Base-by-base conservation (phyloP, 257 asterid species). In the Paraleonurus japonicus region DNA sequence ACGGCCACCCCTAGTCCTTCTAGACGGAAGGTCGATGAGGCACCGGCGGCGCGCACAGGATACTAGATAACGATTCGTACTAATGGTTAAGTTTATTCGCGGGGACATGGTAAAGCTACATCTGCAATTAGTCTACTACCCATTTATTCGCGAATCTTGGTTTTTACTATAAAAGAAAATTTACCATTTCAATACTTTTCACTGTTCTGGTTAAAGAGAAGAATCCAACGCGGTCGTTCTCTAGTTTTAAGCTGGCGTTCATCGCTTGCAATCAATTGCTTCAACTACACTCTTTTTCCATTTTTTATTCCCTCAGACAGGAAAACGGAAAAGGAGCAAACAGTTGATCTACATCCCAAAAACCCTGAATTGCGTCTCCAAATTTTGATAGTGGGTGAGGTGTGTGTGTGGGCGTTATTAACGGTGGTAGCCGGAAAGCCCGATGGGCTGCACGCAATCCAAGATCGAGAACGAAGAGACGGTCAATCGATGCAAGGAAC, bases 381-480 rank as follows among this genome's bases (percentile, higher is more conserved):
- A 28, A 22, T 64, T 45, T 26, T 32, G 32, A 63, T 37, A 17
- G 15, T 32, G 13, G 12, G 30, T 11, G 19, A 50, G 57, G 20
- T 7, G 23, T 71, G 70, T 33, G 79, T 65, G 1, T 45, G 13
- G 32, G 68, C 7, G 47, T 16, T 19, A 65, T 50, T 26, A 11
- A 3, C 61, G 47, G 67, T 13, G 54, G 65, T 51, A 9, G 53
- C 72, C 54, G 8, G 65, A 33, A 30, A 33, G 30, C 33, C 35
- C 75, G 60, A 94, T 94, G 99, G 98, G 99, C 41, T 92, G 98
- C 82, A 59, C 83, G 41, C 96, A 95, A 70, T 89, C 98, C 32
- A 92, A 87, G 85, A 89, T 95, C 94, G 98, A 95, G 77, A 88
- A 87, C 79, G 94, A 95, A 58, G 99, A 95, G 82, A 82, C 90